phyloP scores from a whole-genome alignment of 1,284 basidiomycete genomes.

The Puccinia triticina region DNA sequence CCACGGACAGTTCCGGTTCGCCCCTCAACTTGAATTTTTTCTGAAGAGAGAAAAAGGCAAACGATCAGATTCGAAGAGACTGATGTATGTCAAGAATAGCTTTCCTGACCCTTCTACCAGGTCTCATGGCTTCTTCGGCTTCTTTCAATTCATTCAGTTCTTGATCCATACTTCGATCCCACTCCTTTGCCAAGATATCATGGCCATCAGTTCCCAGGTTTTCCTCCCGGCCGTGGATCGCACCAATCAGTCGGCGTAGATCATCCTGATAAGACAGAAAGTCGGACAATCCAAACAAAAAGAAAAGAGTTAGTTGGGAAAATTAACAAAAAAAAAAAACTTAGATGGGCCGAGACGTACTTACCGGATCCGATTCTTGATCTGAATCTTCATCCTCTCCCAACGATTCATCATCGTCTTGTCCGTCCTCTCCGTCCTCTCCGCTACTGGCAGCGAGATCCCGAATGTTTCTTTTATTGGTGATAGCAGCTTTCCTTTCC shows the following conservation, averaged over 20 bases:
- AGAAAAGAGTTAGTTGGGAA: no score
- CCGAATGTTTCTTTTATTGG: conserved; percentile 20
- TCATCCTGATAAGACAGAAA: conserved; percentile 19
- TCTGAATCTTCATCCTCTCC: conserved; percentile 35
- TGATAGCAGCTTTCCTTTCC: neutral
- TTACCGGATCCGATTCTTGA: conserved; percentile 29
- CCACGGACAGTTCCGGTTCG: conserved; percentile 72
- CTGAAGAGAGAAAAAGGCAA: conserved; percentile 30
- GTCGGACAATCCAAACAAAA: neutral
- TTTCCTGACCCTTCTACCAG: conserved; percentile 70
- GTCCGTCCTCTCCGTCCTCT: conserved; percentile 22
- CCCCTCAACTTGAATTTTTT: conserved; percentile 62
- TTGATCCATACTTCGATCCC: conserved; percentile 68
- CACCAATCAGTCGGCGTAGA: conserved; percentile 37
- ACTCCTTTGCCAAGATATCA: conserved; percentile 67
- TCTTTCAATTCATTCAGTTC: conserved; percentile 66
- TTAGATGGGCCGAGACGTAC: neutral
- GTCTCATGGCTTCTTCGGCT: conserved; percentile 66
- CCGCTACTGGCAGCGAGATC: conserved; percentile 12
- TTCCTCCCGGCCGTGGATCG: conserved; percentile 20
- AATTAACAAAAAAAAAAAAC: neutral
- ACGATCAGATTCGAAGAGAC: conserved; percentile 61
- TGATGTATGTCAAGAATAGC: conserved; percentile 56
- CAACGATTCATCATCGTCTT: conserved; percentile 15
- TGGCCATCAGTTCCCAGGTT: conserved; percentile 53